Evolutionary conservation across 2,329 filamentous ascomycete species (phyloP).

Genomic region (Penicillium frequentans): DNA sequence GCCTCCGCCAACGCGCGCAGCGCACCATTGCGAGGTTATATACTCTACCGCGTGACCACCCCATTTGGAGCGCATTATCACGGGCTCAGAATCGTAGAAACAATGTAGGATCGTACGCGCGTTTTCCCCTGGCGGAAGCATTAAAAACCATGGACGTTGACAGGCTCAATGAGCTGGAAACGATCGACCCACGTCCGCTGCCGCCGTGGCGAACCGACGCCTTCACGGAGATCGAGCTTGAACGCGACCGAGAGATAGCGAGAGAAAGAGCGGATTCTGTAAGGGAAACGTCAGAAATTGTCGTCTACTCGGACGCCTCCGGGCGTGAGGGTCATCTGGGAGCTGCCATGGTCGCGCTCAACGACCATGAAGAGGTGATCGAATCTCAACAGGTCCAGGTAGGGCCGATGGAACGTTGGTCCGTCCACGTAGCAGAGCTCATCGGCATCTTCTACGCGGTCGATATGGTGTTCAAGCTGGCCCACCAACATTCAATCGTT

Average conservation of each 20-base stretch:
- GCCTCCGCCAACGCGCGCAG: constrained; percentile 16
- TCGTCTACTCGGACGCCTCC: constrained; percentile 19
- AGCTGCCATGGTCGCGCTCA: constrained; percentile 3
- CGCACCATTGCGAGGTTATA: constrained; percentile 17
- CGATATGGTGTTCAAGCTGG: constrained; percentile 11
- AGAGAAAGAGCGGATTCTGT: constrained; percentile 13
- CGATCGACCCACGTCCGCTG: constrained; percentile 20
- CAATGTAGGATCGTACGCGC: constrained; percentile 8
- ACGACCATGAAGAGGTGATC: background rate
- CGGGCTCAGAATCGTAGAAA: constrained; percentile 18
- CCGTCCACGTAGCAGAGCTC: constrained; percentile 20
- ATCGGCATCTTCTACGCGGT: constrained; percentile 23
- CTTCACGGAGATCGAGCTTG: constrained; percentile 25
- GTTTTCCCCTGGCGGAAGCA: constrained; percentile 22
- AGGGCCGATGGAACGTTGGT: constrained; percentile 20
- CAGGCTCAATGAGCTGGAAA: constrained; percentile 21
- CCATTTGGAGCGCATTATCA: constrained; percentile 12
- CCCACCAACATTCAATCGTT: background rate
- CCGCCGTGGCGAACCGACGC: constrained; percentile 19
- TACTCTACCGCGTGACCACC: constrained; percentile 21
- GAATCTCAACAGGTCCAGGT: constrained; percentile 11
- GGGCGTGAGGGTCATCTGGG: too few species aligned
- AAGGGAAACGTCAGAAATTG: constrained; percentile 7
- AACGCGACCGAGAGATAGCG: constrained; percentile 20
- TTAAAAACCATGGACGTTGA: constrained; percentile 17